Base-by-base conservation (phyloP, 225 moss, liverwort and hornwort species). In the Takakia lepidozioides region DNA sequence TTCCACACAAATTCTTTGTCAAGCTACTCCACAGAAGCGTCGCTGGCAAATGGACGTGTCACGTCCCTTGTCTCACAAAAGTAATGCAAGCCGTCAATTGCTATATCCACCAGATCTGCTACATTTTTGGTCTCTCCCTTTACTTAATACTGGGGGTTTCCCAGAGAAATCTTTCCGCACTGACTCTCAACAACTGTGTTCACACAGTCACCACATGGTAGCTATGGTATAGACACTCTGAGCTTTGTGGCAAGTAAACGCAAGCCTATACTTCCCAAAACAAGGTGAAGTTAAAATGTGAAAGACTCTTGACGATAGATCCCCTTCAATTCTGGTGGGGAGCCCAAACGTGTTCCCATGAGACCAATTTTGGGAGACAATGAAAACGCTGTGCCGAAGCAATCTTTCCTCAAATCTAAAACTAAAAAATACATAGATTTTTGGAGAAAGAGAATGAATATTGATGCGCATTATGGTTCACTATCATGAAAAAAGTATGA, bases 1-100 rank as follows among this genome's bases (percentile, higher is more conserved):
- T 99, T 99, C 98, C 98, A 99, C 6, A 91, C 91, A 53, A 91
- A 99, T 60, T 99, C 98, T 48, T 68, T 78, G 56, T 99, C 98
- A 39, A 91, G 91, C 46, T 49, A 60, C 20, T 83, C 85, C 48
- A 83, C 73, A n/a, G 82, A 51, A 55, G 75, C 66, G 48, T 59
- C 54, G 73, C 98, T 99, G 38, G 98, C 91, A 68, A 99, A 99
- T 29, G 74, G 91, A 49, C 98, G 80, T 7, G 98, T 99, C 19
- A 99, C 78, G 62, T 99, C 98, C 43, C 85, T 72, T 29, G 91
- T 92, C 56, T 99, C 91, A 73, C 91, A 85, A 58, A 77, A 99
- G 59, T 61, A 99, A 65, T 91, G 78, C 54, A 91, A 52, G 49
- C 68, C 74, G 54, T 99, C 91, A 38, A 99, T 69, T 44, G 64